Evolutionary conservation across 1,139 yeast genomes (phyloP).

Genomic region (Candida tetrigidarum): DNA sequence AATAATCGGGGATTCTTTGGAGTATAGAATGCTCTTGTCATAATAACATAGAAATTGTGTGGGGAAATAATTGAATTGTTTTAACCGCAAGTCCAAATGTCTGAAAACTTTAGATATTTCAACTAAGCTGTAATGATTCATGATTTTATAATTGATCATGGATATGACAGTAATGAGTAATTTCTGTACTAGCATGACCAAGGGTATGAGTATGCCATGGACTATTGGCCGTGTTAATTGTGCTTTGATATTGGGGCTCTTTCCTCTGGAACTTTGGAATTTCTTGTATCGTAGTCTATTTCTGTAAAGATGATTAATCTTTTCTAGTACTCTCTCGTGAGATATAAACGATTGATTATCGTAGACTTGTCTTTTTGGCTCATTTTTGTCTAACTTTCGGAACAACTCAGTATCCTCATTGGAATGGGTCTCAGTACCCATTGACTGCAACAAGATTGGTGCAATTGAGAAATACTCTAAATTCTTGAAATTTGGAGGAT

Average conservation of each 20-base stretch:
- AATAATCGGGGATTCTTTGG: conserved; percentile 25
- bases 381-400: conserved; percentile 10
- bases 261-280: background rate
- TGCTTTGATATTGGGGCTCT: background rate
- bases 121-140: conserved; percentile 25
- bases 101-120: conserved; percentile 67
- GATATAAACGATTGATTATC: conserved; percentile 20
- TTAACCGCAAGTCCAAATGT: conserved; percentile 78
- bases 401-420: conserved; percentile 9
- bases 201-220: conserved; percentile 12
- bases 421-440: conserved; percentile 23
- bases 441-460: conserved; percentile 72
- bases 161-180: conserved; percentile 25
- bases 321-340: conserved; percentile 35
- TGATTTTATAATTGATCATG: conserved; percentile 28
- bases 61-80: conserved; percentile 82
- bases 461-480: conserved; percentile 80
- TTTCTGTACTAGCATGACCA: conserved; percentile 23
- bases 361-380: conserved; percentile 14
- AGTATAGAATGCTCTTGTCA: conserved; percentile 35
- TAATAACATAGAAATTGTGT: conserved; percentile 69
- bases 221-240: background rate
- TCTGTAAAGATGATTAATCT: conserved; percentile 35
- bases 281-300: conserved; percentile 21
- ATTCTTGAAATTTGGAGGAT: conserved; percentile 72